Percentiles rank a stretch among this genome's conserved stretches.
These are phyloP conservation scores for Exutisphaerella laricina DNA, from an alignment of 2,329 filamentous ascomycete species.

Conservation along the genomic window DNA sequence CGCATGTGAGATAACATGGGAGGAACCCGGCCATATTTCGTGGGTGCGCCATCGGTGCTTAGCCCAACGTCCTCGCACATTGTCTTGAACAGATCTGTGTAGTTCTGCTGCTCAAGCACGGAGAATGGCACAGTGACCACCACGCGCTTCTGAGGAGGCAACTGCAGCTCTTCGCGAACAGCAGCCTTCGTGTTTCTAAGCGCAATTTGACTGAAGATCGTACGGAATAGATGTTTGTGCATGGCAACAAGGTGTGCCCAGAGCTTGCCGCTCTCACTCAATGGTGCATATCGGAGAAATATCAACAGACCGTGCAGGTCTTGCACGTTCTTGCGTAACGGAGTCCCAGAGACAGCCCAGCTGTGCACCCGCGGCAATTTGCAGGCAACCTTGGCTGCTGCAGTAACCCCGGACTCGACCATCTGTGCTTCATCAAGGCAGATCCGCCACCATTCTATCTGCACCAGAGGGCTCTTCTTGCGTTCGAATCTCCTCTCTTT, in stretches of 20 bases:
- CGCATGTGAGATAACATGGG: constrained; percentile 66
- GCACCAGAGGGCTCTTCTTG: constrained; percentile 71
- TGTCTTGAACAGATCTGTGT: constrained; percentile 66
- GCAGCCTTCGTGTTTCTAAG: constrained; percentile 80
- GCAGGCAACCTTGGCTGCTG: constrained; percentile 73
- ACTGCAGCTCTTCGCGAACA: constrained; percentile 68
- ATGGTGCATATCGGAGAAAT: constrained; percentile 76
- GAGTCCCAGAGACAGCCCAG: constrained; percentile 91
- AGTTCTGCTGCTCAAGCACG: constrained; percentile 85
- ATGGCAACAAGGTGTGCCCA: constrained; percentile 62
- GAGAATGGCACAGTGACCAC: constrained; percentile 89
- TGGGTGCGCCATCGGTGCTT: constrained; percentile 57
- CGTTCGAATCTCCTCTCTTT: constrained; percentile 43
- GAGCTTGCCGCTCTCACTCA: constrained; percentile 55
- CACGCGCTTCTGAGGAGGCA: constrained; percentile 79
- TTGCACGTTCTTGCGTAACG: constrained; percentile 69
- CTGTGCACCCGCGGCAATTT: constrained; percentile 77
- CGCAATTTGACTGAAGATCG: constrained; percentile 65
- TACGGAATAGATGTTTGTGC: constrained; percentile 59
- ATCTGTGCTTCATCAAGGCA: constrained; percentile 76
- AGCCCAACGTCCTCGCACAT: constrained; percentile 69
- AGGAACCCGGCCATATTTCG: constrained; percentile 58
- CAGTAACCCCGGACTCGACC: constrained; percentile 82
- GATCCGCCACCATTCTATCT: constrained; percentile 83
- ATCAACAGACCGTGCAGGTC: constrained; percentile 76